phyloP scores from a whole-genome alignment of 129 eudicot genomes.

The Ambrosia artemisiifolia region DNA sequence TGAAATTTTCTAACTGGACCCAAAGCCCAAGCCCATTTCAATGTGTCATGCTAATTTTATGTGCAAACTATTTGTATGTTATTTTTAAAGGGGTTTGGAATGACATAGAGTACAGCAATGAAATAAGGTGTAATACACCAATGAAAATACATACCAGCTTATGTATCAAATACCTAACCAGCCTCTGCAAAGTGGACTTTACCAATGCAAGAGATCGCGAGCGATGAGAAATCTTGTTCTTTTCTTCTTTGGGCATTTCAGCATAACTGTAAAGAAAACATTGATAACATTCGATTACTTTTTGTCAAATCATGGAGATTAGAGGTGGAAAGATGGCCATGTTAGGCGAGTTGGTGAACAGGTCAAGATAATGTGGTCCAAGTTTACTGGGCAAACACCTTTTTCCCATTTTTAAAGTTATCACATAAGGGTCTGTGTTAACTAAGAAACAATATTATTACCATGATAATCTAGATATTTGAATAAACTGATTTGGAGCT shows the following conservation, averaged over 20 bases:
- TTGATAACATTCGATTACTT: not conserved
- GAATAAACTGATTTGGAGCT: not conserved
- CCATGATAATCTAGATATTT: not conserved
- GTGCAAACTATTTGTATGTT: too few species aligned
- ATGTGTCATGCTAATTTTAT: too few species aligned
- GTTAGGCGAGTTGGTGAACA: not conserved
- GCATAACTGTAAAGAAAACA: conserved; percentile 55
- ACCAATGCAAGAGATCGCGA: conserved; percentile 75
- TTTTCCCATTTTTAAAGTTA: too few species aligned
- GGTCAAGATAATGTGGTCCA: not conserved
- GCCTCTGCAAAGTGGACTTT: conserved; percentile 80
- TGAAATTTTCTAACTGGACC: too few species aligned
- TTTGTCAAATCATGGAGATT: not conserved
- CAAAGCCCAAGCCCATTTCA: too few species aligned
- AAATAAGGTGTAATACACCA: too few species aligned
- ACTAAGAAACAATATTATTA: not conserved
- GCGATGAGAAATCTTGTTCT: conserved; percentile 90
- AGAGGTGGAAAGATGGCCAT: not conserved
- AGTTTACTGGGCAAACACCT: too few species aligned
- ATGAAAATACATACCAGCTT: not conserved
- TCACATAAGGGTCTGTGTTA: too few species aligned
- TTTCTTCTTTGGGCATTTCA: conserved; percentile 87
- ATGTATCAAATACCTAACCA: conserved; percentile 44
- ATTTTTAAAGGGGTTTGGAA: too few species aligned
- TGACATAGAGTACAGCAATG: too few species aligned